Evolutionary conservation across 768 basidiomycete genomes (phyloP).

Genomic region (Suillus discolor): DNA sequence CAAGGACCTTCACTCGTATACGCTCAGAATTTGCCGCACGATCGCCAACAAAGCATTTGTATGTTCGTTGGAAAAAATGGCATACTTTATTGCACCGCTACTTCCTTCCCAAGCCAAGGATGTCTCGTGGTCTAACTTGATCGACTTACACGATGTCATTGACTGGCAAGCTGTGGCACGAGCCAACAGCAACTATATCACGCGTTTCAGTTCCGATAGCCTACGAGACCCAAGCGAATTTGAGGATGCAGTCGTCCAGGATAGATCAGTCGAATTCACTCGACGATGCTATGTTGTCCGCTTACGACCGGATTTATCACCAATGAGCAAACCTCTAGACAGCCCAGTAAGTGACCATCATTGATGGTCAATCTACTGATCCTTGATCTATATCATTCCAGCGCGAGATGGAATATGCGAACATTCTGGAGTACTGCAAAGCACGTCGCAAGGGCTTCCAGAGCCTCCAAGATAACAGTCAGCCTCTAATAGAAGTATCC

Average conservation of each 20-base stretch:
- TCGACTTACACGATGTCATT: conserved; percentile 47
- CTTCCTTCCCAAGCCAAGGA: conserved; percentile 28
- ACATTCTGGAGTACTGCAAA: conserved; percentile 68
- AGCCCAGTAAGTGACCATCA: conserved; percentile 52
- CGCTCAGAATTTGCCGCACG: conserved; percentile 60
- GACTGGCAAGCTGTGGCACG: conserved; percentile 64
- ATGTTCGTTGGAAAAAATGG: conserved; percentile 55
- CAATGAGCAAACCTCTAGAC: conserved; percentile 69
- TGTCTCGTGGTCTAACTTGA: not conserved
- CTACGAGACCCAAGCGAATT: conserved; percentile 39
- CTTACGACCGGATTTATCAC: conserved; percentile 68
- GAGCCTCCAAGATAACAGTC: conserved; percentile 59
- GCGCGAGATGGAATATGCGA: conserved; percentile 64
- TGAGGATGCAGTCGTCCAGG: conserved; percentile 71
- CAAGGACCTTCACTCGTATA: conserved; percentile 58
- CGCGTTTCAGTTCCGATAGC: conserved; percentile 46
- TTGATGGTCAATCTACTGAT: conserved; percentile 1
- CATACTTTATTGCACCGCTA: conserved; percentile 73
- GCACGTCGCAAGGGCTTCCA: conserved; percentile 61
- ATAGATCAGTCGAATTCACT: conserved; percentile 76
- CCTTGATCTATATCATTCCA: conserved; percentile 30
- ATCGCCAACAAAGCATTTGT: conserved; percentile 69
- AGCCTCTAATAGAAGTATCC: conserved; percentile 73
- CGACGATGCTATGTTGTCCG: conserved; percentile 61
- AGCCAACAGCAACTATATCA: conserved; percentile 55